These are phyloP conservation scores for Penicillium bialowiezense DNA, from an alignment of 495 filamentous ascomycete genomes.

Conservation along the genomic window DNA sequence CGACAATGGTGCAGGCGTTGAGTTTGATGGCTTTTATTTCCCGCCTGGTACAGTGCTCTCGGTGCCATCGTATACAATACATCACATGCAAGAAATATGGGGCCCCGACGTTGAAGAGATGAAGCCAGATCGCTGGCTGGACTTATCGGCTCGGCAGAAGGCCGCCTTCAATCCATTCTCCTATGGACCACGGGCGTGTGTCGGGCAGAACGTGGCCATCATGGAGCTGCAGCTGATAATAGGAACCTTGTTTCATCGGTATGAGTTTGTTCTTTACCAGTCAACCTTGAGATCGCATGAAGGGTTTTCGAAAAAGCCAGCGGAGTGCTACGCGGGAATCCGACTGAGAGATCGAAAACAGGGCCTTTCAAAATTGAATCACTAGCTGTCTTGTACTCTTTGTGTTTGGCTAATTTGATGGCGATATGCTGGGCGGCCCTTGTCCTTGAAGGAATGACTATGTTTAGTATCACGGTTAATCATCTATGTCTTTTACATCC, in stretches of 20 bases:
- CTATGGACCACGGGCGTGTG: conserved; percentile 69
- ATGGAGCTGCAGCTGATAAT: conserved; percentile 81
- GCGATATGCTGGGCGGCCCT: too few relatives aligned
- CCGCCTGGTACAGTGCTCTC: conserved; percentile 64
- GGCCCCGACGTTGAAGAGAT: conserved; percentile 66
- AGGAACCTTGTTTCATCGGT: conserved; percentile 62
- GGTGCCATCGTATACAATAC: conserved; percentile 76
- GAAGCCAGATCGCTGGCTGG: conserved; percentile 70
- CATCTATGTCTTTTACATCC: too few relatives aligned
- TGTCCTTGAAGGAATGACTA: too few relatives aligned
- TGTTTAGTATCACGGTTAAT: too few relatives aligned
- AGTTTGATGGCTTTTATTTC: conserved; percentile 54
- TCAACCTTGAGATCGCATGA: conserved; percentile 63
- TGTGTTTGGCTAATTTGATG: too few relatives aligned
- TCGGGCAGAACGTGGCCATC: conserved; percentile 76
- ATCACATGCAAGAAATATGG: conserved; percentile 74
- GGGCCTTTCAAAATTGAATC: too few relatives aligned
- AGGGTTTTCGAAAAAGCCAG: conserved; percentile 78
- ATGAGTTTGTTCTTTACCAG: conserved; percentile 64
- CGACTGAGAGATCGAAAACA: conserved; percentile 30
- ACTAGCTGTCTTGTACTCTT: too few relatives aligned
- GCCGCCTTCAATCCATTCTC: conserved; percentile 73
- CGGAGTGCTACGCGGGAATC: conserved; percentile 64
- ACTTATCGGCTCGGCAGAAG: conserved; percentile 57
- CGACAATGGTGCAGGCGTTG: conserved; percentile 40